Evolutionary conservation across 176 grass and related monocot species (phyloP), one percentile per base, ranked within the genome.

Genomic region (Alopecurus myosuroides): DNA sequence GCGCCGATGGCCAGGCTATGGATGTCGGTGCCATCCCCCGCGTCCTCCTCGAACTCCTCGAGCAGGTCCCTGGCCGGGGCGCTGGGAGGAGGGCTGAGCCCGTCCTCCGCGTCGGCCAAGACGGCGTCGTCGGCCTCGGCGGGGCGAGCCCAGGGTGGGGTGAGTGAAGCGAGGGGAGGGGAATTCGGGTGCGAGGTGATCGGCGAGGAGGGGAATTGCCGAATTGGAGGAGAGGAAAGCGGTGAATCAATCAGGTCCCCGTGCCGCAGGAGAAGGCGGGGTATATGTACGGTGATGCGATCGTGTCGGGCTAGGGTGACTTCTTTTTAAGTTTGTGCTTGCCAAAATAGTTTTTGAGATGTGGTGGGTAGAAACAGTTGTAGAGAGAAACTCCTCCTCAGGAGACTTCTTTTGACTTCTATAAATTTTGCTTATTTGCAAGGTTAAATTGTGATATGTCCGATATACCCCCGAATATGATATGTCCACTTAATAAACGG

Each of bases 1-100:
- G 96, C 96, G 5, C 96, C 96, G 22, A 98, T 90, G 11, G 96
- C 91, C 3, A 98, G 87, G 85, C 96, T 98, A 87, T 95, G 93
- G 49, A 98, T 95, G 78, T 88, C 78, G 13, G 75, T 85, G 6
- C 77, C 87, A 49, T 88, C 75, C 1, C 79, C 67, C 0, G 88
- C 83, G 53, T 92, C 91, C 82, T 98, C 96, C 80, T 98, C 93
- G 30, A 95, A 95, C 40, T 98, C 93, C 73, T 95, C 89, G 31
- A 98, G 84, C 33, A 92, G 74, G 80, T 95, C 91, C 81, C 82
- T 90, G 42, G 67, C 3, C 1, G 1, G 45, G n/a, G n/a, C n/a
- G n/a, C n/a, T n/a, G 2, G 53, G 37, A 11, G 36, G 68, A 61
- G 96, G 55, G 41, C 19, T 93, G 45, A 88, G 78, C 73, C 51